Conservation (phyloP, 805 yeast genomes). For the Wickerhamiella nectarea region DNA sequence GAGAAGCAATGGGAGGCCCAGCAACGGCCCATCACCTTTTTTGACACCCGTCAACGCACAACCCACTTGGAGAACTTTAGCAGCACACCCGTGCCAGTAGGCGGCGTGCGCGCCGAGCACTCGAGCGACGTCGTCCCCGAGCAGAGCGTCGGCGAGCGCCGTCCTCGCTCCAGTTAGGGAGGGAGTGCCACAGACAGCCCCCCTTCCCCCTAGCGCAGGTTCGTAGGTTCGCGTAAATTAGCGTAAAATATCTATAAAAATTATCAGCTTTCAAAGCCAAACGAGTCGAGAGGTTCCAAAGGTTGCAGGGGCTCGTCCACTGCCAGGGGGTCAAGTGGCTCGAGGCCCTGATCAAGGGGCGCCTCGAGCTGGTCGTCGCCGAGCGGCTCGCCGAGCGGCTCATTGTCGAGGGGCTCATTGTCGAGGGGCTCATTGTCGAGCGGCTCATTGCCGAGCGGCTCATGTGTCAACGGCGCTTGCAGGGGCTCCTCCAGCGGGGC, state of each 20-base stretch:
- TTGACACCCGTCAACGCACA: constrained; percentile 15
- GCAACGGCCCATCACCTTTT: constrained; percentile 13
- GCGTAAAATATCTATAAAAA: neutral
- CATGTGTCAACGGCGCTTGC: too few species aligned
- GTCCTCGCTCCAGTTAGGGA: constrained; percentile 18
- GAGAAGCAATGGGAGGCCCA: constrained; percentile 8
- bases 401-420: too few species aligned
- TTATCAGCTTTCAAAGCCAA: neutral
- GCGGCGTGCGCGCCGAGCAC: constrained; percentile 19
- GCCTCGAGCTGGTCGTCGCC: neutral
- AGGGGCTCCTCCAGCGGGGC: neutral
- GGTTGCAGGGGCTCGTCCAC: too few species aligned
- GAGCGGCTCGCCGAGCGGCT: neutral
- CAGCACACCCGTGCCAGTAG: constrained; percentile 23
- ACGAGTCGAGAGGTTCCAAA: neutral
- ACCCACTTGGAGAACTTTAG: constrained; percentile 14
- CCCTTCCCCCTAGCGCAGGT: too few species aligned
- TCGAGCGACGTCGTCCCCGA: constrained; percentile 18
- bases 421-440: too few species aligned
- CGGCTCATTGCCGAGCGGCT: too few species aligned
- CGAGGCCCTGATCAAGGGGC: too few species aligned
- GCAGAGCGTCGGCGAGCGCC: constrained; percentile 20
- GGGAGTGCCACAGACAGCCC: too few species aligned
- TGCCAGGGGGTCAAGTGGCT: too few species aligned
- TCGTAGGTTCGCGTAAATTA: too few species aligned